Evolutionary conservation across 805 yeast genomes (phyloP).

Genomic region (Yarrowia alimentaria): DNA sequence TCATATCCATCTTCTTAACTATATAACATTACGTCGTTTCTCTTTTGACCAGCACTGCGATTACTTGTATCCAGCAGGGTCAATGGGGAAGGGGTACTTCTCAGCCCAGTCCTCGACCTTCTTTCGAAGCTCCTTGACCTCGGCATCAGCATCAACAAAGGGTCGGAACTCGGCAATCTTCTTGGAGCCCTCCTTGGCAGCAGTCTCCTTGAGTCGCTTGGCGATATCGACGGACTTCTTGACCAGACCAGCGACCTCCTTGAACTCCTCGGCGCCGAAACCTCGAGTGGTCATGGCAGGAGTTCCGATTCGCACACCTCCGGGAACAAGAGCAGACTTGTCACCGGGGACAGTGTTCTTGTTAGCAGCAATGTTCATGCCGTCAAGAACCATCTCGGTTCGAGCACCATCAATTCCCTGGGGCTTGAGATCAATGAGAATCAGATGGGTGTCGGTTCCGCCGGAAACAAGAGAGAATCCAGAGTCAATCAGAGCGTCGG

Average conservation of each 20-base stretch:
- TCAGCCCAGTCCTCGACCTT: conserved; percentile 74
- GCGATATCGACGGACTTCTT: conserved; percentile 71
- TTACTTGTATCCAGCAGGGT: conserved; percentile 18
- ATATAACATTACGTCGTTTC: background rate
- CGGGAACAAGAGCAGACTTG: conserved; percentile 91
- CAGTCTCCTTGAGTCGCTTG: conserved; percentile 61
- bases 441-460: conserved; percentile 94
- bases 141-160: conserved; percentile 61
- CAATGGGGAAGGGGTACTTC: conserved; percentile 71
- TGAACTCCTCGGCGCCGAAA: conserved; percentile 73
- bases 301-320: conserved; percentile 94
- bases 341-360: conserved; percentile 97
- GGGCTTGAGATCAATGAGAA: conserved; percentile 76
- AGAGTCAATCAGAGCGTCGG: conserved; percentile 57
- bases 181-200: conserved; percentile 56
- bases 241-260: conserved; percentile 74
- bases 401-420: conserved; percentile 92
- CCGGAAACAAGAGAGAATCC: conserved; percentile 81
- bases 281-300: conserved; percentile 99
- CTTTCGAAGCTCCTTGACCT: conserved; percentile 57
- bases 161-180: conserved; percentile 68
- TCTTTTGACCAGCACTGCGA: background rate
- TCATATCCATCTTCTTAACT: background rate
- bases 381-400: conserved; percentile 84
- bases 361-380: conserved; percentile 89